These are phyloP conservation scores for Artemisia princeps DNA, from an alignment of 140 eudicot species.

Conservation along the genomic window DNA sequence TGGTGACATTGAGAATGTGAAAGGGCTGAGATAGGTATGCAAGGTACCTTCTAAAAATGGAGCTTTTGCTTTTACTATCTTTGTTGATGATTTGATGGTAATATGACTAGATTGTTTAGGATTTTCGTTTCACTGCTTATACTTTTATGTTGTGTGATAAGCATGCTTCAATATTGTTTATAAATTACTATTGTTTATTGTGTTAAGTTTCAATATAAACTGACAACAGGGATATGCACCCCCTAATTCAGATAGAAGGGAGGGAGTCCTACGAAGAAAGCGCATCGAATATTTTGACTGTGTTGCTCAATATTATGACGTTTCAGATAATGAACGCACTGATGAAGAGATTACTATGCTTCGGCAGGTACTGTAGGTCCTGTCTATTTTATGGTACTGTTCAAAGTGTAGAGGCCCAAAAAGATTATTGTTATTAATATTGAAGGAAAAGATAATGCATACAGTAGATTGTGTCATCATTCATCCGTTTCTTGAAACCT, in stretches of 20 bases:
- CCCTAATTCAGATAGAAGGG: slow-evolving; percentile 99
- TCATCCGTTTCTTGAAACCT: not conserved
- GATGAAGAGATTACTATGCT: slow-evolving; percentile 98
- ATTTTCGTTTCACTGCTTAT: not conserved
- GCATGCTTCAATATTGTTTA: slow-evolving; percentile 12
- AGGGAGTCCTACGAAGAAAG: slow-evolving; percentile 86
- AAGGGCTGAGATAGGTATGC: not conserved
- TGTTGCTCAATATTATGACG: slow-evolving; percentile 81
- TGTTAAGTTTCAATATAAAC: slow-evolving; percentile 54
- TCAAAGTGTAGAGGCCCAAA: not conserved
- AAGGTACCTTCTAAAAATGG: not conserved
- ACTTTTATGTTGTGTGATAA: not conserved
- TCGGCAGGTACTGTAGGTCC: slow-evolving; percentile 59
- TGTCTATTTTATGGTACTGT: not conserved
- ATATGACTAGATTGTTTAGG: slow-evolving; percentile 1
- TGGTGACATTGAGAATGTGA: not conserved
- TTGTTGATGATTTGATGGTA: slow-evolving; percentile 7
- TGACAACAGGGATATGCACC: slow-evolving; percentile 99
- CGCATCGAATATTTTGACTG: slow-evolving; percentile 86
- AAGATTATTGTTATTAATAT: not conserved
- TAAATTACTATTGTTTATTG: slow-evolving; percentile 22
- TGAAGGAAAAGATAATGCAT: not conserved
- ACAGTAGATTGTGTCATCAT: not conserved
- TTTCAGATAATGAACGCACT: slow-evolving; percentile 84
- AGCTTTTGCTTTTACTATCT: not conserved